Evolutionary conservation across 768 basidiomycete genomes (phyloP).

Genomic region (Agrocybe pediades): DNA sequence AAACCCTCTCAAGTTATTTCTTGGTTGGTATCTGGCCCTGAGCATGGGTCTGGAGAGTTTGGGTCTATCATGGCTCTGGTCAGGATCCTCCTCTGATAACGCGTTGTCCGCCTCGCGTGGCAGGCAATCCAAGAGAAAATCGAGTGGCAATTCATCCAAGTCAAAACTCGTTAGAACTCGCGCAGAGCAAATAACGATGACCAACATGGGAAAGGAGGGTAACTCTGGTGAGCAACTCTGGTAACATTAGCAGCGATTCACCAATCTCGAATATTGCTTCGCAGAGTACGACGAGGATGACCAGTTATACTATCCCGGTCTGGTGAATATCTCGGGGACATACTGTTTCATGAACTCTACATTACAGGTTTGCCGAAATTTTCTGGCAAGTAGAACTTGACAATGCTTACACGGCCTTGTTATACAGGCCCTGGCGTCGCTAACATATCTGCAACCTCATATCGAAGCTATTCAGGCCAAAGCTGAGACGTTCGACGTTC

Average conservation of each 20-base stretch:
- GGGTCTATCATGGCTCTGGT: slow-evolving; percentile 61
- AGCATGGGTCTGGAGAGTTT: slow-evolving; percentile 62
- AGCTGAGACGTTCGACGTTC: slow-evolving; percentile 79
- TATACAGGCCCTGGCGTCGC: slow-evolving; percentile 81
- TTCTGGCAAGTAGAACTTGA: background rate
- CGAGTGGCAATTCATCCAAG: slow-evolving; percentile 21
- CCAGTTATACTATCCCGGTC: slow-evolving; percentile 76
- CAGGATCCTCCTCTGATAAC: slow-evolving; percentile 44
- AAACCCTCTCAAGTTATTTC: slow-evolving; percentile 24
- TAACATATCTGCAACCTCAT: slow-evolving; percentile 79
- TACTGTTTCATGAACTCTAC: slow-evolving; percentile 99
- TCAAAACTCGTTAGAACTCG: slow-evolving; percentile 41
- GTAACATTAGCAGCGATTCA: background rate
- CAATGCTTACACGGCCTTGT: slow-evolving; percentile 1
- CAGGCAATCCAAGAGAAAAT: slow-evolving; percentile 51
- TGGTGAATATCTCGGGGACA: slow-evolving; percentile 94
- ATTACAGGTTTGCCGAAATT: slow-evolving; percentile 62
- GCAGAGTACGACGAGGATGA: slow-evolving; percentile 25
- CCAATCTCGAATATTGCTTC: background rate
- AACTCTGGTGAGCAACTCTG: slow-evolving; percentile 2
- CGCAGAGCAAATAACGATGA: slow-evolving; percentile 57
- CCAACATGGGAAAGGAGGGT: slow-evolving; percentile 32
- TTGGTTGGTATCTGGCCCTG: slow-evolving; percentile 26
- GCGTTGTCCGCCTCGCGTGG: slow-evolving; percentile 26
- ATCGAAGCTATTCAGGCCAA: slow-evolving; percentile 74